Percentiles rank a stretch among this genome's conserved stretches.
Conservation (phyloP, 495 filamentous ascomycete species). For the Neurospora sp. region DNA sequence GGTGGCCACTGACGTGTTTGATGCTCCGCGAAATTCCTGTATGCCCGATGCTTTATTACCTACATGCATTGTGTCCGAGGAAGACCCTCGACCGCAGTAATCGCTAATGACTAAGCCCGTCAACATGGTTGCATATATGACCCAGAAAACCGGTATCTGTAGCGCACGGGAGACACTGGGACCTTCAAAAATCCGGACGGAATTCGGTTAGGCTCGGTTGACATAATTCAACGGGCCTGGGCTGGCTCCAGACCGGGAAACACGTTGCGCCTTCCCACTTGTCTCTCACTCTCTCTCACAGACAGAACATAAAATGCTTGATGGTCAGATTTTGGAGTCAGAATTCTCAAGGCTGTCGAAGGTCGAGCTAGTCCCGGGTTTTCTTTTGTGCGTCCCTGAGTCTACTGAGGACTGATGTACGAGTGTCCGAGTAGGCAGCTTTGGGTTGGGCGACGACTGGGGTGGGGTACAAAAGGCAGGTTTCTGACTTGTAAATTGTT, state of each 20-base stretch:
- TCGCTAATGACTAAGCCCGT: neutral
- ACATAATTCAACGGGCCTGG: no score
- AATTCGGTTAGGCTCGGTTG: no score
- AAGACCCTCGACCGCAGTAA: no score
- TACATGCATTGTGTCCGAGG: neutral
- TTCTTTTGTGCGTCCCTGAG: no score
- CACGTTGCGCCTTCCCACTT: no score
- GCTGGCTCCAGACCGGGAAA: no score
- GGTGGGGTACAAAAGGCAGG: neutral
- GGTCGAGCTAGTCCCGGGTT: no score
- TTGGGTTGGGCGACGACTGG: neutral
- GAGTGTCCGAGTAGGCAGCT: neutral
- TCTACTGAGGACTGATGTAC: neutral
- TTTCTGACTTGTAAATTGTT: neutral
- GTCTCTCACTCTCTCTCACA: no score
- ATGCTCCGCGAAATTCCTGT: neutral
- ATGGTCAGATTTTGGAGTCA: neutral
- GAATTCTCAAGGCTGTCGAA: neutral
- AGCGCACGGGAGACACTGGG: neutral
- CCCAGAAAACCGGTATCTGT: neutral
- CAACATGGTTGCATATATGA: neutral
- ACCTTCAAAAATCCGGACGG: no score
- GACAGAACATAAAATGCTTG: neutral
- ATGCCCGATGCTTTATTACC: neutral
- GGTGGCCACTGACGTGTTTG: no score